Evolutionary conservation across 1,284 basidiomycete species (phyloP).

Genomic region (Cystobasidium slooffiae): DNA sequence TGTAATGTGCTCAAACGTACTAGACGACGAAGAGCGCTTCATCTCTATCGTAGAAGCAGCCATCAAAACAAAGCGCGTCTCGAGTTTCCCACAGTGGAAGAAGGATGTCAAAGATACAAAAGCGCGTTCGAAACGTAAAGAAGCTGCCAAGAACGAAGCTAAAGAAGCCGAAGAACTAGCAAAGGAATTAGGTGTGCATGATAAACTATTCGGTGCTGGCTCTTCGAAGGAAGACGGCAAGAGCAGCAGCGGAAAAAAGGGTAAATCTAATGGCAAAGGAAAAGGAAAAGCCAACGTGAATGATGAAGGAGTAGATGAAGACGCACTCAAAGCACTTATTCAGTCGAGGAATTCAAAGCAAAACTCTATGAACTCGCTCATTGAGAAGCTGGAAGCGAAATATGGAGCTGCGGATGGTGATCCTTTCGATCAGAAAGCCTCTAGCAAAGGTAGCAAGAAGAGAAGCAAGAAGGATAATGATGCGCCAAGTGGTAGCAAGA

Average conservation of each 20-base stretch:
- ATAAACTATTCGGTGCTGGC: slow-evolving; percentile 87
- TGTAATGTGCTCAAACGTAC: slow-evolving; percentile 77
- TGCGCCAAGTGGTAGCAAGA: slow-evolving; percentile 40
- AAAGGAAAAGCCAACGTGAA: slow-evolving; percentile 58
- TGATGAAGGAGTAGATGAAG: slow-evolving; percentile 66
- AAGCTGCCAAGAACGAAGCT: slow-evolving; percentile 69
- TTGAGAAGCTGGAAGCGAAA: slow-evolving; percentile 65
- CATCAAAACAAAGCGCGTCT: slow-evolving; percentile 67
- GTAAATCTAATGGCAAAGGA: slow-evolving; percentile 66
- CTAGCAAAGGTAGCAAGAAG: slow-evolving; percentile 58
- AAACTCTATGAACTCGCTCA: slow-evolving; percentile 70
- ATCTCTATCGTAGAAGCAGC: slow-evolving; percentile 70
- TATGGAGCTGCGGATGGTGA: slow-evolving; percentile 64
- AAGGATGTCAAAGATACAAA: slow-evolving; percentile 73
- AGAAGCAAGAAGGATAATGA: slow-evolving; percentile 59
- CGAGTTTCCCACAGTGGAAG: slow-evolving; percentile 69
- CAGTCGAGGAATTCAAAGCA: slow-evolving; percentile 71
- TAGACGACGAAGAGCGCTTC: slow-evolving; percentile 80
- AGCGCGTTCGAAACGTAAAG: slow-evolving; percentile 67
- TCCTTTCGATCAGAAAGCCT: slow-evolving; percentile 56
- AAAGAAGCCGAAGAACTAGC: slow-evolving; percentile 82
- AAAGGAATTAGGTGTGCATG: slow-evolving; percentile 88
- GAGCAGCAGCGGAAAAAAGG: slow-evolving; percentile 62
- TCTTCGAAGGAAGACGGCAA: slow-evolving; percentile 60
- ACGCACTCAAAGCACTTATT: slow-evolving; percentile 79